Evolutionary conservation across 768 basidiomycete species (phyloP), one percentile per base, ranked within the genome.

Genomic region (Neoboletus subvelutipes): DNA sequence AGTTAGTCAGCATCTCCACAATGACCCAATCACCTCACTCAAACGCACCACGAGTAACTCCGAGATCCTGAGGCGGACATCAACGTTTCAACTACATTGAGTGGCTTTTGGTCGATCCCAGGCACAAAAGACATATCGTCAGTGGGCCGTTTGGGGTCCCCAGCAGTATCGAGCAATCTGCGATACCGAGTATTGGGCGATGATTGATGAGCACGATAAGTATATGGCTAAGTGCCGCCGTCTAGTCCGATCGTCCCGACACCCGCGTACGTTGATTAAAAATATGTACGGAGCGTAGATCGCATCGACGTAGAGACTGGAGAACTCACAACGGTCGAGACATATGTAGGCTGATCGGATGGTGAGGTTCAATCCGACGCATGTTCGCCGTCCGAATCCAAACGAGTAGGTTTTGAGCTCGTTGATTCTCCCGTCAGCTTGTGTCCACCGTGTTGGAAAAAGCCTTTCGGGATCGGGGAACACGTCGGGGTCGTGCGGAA

Each of bases 41-140:
- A 28, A 28, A n/a, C n/a, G n/a, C n/a, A n/a, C n/a, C n/a, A n/a
- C n/a, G n/a, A n/a, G n/a, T n/a, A n/a, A n/a, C n/a, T n/a, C n/a
- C n/a, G n/a, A n/a, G n/a, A n/a, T n/a, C n/a, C n/a, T n/a, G n/a
- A n/a, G n/a, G n/a, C n/a, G n/a, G n/a, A n/a, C n/a, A n/a, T n/a
- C n/a, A n/a, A n/a, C n/a, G 40, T 0, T 2, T 39, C 50, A 53
- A 67, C 55, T 5, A 46, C 12, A 26, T 67, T 65, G 1, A 69
- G 18, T 5, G 84, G 84, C 50, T 78, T 64, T 2, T 87, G 86
- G 52, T 86, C 86, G 12, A 84, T 82, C 5, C 80, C 81, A 59
- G 85, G 81, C 1, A 81, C 83, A 61, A 88, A 87, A 0, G 78
- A 84, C 42, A 80, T 72, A 6, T 80, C 78, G 66, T 90, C 83